phyloP scores from a whole-genome alignment of 1,284 basidiomycete genomes.

The Boletus semigastroideus region DNA sequence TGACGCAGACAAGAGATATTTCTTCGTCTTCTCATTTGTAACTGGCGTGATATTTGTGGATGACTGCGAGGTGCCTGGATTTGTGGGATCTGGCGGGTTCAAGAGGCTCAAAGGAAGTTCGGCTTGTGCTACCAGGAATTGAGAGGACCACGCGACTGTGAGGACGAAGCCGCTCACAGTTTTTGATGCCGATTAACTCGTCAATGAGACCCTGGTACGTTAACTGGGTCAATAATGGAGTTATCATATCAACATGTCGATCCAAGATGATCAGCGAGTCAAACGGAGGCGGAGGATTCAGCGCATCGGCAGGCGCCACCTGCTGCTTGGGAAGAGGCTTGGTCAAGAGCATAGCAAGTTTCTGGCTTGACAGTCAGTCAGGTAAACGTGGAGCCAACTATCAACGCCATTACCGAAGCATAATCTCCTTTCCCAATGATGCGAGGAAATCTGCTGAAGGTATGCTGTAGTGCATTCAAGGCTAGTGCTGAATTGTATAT shows the following conservation, averaged over 20 bases:
- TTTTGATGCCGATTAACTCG: slow-evolving; percentile 87
- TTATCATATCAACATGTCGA: slow-evolving; percentile 92
- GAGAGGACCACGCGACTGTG: slow-evolving; percentile 4
- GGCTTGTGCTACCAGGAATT: slow-evolving; percentile 69
- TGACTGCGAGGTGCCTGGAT: slow-evolving; percentile 39
- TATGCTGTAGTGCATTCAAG: slow-evolving; percentile 80
- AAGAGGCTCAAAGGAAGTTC: slow-evolving; percentile 85
- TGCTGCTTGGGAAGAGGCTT: slow-evolving; percentile 51
- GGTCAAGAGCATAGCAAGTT: slow-evolving; percentile 72
- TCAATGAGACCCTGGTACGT: slow-evolving; percentile 98
- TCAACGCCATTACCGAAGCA: slow-evolving; percentile 66
- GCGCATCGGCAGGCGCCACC: slow-evolving; percentile 24
- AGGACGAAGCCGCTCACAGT: slow-evolving; percentile 55
- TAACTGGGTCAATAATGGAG: slow-evolving; percentile 92
- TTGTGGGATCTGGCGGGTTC: slow-evolving; percentile 44
- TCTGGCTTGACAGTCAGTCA: slow-evolving; percentile 44
- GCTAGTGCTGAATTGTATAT: slow-evolving; percentile 90
- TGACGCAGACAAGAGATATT: slow-evolving; percentile 74
- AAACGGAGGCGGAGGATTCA: slow-evolving; percentile 57
- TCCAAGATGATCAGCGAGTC: slow-evolving; percentile 92
- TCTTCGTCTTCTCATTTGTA: slow-evolving; percentile 80
- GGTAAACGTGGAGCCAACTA: background rate
- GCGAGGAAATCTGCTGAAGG: slow-evolving; percentile 90
- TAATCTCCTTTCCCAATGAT: slow-evolving; percentile 93
- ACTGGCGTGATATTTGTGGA: slow-evolving; percentile 49